These are phyloP conservation scores for Pyrus betulifolia DNA, from an alignment of 306 rosid species.

Conservation along the genomic window DNA sequence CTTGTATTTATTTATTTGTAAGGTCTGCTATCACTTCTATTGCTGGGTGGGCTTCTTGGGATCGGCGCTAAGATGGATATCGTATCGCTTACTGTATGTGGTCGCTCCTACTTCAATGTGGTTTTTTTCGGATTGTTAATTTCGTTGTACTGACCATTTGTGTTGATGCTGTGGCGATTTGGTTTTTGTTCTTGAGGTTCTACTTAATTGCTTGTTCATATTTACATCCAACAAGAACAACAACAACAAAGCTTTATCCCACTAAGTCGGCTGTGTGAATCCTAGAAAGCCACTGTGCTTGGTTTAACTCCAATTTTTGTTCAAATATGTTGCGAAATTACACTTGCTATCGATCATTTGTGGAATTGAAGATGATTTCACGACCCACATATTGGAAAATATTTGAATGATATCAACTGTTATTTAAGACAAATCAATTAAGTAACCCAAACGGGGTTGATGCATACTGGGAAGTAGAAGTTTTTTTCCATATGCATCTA, in stretches of 20 bases:
- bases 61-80: conserved; percentile 46
- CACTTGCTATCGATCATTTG: background rate
- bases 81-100: conserved; percentile 67
- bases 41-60: conserved; percentile 60
- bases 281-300: too few relatives aligned
- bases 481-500: background rate
- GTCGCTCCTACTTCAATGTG: conserved; percentile 1
- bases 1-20: background rate
- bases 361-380: background rate
- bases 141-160: background rate
- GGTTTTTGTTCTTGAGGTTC: background rate
- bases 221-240: background rate
- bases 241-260: too few relatives aligned
- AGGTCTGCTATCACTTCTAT: conserved; percentile 60
- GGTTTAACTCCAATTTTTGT: background rate
- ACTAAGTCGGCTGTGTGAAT: too few relatives aligned
- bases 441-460: background rate
- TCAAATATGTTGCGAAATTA: background rate
- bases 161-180: background rate
- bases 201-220: background rate
- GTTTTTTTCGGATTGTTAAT: background rate
- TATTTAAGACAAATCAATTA: background rate
- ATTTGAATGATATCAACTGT: background rate
- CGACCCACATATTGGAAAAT: background rate
- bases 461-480: background rate